Conservation (phyloP, 441 rosid genomes). For the Manihot esculenta region DNA sequence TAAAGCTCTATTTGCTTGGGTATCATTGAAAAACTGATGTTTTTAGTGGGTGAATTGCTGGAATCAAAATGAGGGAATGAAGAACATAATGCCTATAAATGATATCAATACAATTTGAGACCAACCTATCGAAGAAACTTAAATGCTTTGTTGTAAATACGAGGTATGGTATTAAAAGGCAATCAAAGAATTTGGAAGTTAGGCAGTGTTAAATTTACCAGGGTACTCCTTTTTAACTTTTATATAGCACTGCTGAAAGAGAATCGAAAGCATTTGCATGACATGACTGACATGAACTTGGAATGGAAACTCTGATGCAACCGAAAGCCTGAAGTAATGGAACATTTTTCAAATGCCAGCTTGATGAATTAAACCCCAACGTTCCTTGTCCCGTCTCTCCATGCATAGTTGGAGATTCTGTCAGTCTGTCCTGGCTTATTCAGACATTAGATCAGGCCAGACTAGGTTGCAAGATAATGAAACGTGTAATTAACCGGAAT, state of each 20-base stretch:
- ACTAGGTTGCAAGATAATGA: not conserved
- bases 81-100: not conserved
- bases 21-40: not conserved
- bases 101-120: not conserved
- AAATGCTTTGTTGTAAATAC: not conserved
- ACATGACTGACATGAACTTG: not conserved
- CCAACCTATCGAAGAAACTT: not conserved
- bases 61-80: not conserved
- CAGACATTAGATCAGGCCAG: not conserved
- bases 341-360: not conserved
- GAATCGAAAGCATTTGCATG: not conserved
- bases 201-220: not conserved
- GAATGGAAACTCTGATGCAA: not conserved
- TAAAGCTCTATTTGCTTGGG: not conserved
- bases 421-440: not conserved
- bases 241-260: not conserved
- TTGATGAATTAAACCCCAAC: not conserved
- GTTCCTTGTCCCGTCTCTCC: not conserved
- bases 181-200: not conserved
- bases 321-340: not conserved
- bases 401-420: not conserved
- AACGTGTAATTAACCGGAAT: not conserved
- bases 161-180: not conserved
- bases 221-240: not conserved
- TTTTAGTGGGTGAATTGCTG: not conserved